phyloP scores from a whole-genome alignment of 2,329 filamentous ascomycete species.

The Colletotrichum viniferum region DNA sequence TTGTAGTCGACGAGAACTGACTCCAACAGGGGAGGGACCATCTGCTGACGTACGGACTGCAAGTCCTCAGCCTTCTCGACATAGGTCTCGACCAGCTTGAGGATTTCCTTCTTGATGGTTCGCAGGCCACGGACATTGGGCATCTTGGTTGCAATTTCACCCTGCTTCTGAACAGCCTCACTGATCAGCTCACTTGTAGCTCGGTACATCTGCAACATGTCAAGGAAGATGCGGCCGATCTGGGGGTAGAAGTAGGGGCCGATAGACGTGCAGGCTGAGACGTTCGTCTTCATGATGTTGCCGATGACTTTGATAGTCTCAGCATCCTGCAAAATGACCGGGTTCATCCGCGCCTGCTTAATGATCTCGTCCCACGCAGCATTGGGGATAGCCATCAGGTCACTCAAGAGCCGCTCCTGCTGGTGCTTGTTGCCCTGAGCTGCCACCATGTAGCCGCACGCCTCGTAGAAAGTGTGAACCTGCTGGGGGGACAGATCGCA shows the following conservation, averaged over 20 bases:
- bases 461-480: constrained; percentile 98
- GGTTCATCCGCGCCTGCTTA: constrained; percentile 81
- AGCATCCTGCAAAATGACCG: constrained; percentile 84
- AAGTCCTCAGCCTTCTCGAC: constrained; percentile 97
- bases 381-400: constrained; percentile 94
- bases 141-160: constrained; percentile 92
- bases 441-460: constrained; percentile 98
- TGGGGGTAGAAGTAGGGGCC: constrained; percentile 98
- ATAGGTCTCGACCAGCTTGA: constrained; percentile 98
- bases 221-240: constrained; percentile 95
- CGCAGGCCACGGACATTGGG: constrained; percentile 92
- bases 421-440: constrained; percentile 94
- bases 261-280: constrained; percentile 96
- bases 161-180: constrained; percentile 67
- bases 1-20: constrained; percentile 96
- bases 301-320: constrained; percentile 99
- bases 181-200: constrained; percentile 97
- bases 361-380: constrained; percentile 96
- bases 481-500: constrained; percentile 95
- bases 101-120: constrained; percentile 98
- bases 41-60: constrained; percentile 88
- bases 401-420: constrained; percentile 88
- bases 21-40: constrained; percentile 94
- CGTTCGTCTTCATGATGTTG: constrained; percentile 99
- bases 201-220: constrained; percentile 99